Evolutionary conservation across 306 rosid species (phyloP), one percentile per base, ranked within the genome.

Genomic region (Trifolium dubium): DNA sequence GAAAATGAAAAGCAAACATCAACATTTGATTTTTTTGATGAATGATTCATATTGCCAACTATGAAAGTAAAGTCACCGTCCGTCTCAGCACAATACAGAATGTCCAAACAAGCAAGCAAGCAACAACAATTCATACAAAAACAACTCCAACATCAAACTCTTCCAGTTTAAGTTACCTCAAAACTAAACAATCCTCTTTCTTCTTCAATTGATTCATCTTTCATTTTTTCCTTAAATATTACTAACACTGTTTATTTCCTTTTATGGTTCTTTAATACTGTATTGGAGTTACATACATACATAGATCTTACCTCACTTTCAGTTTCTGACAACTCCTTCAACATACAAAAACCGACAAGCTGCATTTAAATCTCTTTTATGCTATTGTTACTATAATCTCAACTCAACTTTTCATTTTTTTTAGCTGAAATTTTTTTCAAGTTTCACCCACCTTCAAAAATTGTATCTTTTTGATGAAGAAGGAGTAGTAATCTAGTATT

Each of bases 241-340:
- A 23, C 23, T 23, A 23, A 23, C 35, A 43, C 17, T 65, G 17
- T 41, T 41, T 51, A 17, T 15, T 18, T 68, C 14, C 44, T 69
- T 54, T 55, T 64, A 59, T 7, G 15, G 29, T 62, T 51, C 61
- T 19, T 31, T 65, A 30, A 66, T 62, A 73, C 76, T 81, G 72
- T 74, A 74, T 62, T 71, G 23, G 23, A 23, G 23, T 23, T 23
- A 23, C 23, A 23, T 23, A 23, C 23, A 23, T 72, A 72, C 74
- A 64, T 73, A 86, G 90, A 85, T 90, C 90, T 81, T 73, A 72
- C 74, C 29, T 67, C n/a, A 32, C 60, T 10, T 40, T 74, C 76
- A 40, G 82, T 71, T 82, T 60, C 29, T 72, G 11, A 58, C 46
- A 69, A 43, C 18, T 60, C 40, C 18, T 13, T n/a, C 65, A 60